phyloP scores from a whole-genome alignment of 805 yeast species.

The Candida oleophila region DNA sequence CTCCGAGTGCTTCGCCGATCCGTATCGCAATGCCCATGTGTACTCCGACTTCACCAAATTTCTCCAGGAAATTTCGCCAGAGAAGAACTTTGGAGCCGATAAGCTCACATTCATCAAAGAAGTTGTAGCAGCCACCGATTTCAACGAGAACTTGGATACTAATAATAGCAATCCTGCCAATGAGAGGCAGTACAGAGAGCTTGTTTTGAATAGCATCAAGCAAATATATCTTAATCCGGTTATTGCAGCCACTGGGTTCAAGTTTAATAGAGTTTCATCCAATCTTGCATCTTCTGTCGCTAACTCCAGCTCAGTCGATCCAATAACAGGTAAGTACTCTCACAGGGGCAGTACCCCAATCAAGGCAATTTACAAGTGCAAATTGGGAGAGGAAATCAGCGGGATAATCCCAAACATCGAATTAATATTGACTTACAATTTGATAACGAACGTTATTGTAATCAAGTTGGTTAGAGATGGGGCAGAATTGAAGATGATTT shows the following conservation, averaged over 20 bases:
- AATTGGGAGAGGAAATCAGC: conserved; percentile 12
- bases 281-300: conserved; percentile 17
- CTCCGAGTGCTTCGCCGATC: conserved; percentile 26
- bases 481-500: not conserved
- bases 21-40: conserved; percentile 25
- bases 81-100: conserved; percentile 10
- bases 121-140: conserved; percentile 15
- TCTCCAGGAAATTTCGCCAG: conserved; percentile 18
- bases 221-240: conserved; percentile 40
- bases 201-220: conserved; percentile 31
- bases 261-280: conserved; percentile 28
- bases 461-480: conserved; percentile 7
- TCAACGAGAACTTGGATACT: conserved; percentile 19
- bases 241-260: conserved; percentile 31
- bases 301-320: conserved; percentile 16
- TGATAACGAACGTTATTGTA: conserved; percentile 14
- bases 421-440: conserved; percentile 15
- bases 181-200: conserved; percentile 36
- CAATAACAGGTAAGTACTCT: conserved; percentile 9
- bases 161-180: conserved; percentile 19
- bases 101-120: conserved; percentile 20
- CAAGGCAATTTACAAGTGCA: conserved; percentile 21
- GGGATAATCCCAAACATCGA: not conserved
- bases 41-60: conserved; percentile 28
- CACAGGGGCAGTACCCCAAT: conserved; percentile 20